Evolutionary conservation across 2,329 filamentous ascomycete species (phyloP), one percentile per base, ranked within the genome.

Genomic region (Diaporthe aspalathi): DNA sequence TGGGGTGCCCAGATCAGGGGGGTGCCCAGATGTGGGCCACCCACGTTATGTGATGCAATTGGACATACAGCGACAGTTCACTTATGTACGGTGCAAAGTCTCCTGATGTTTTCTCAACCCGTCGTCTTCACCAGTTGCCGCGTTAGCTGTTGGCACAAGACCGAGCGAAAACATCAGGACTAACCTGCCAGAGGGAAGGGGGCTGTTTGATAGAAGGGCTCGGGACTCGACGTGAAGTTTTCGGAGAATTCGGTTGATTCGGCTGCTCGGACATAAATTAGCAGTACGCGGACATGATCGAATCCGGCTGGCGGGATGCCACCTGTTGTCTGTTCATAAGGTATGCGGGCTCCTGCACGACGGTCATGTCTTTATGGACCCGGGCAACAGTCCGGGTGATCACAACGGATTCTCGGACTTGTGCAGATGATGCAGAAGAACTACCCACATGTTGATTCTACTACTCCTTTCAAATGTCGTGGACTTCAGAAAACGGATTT

Each of bases 181-280:
- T n/a, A n/a, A n/a, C n/a, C n/a, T n/a, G n/a, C n/a, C n/a, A n/a
- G n/a, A n/a, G n/a, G n/a, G n/a, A n/a, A n/a, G n/a, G n/a, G n/a
- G 32, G 32, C 5, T 32, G 32, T 32, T 32, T 5, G 5, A 8
- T 32, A 8, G 32, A 47, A 47, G 20, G 17, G 8, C 20, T 45
- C 5, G 17, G 43, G n/a, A 47, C 6, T n/a, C 17, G n/a, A 47
- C 17, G 43, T 22, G 50, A 24, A 53, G 50, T 8, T n/a, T 38
- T 38, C 53, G 53, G 53, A 14, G 4, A 7, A 56, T 40, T 56
- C 53, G 53, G 53, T 38, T 16, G 53, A 40, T 56, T 56, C 53
- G 53, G 32, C 12, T 12, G 32, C 53, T 38, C 53, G 53, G 53
- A 40, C 53, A 24, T 5, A 56, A 5, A 4, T 38, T 56, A 11